phyloP scores from a whole-genome alignment of 2,329 filamentous ascomycete species.

The Beauveria brongniartii region DNA sequence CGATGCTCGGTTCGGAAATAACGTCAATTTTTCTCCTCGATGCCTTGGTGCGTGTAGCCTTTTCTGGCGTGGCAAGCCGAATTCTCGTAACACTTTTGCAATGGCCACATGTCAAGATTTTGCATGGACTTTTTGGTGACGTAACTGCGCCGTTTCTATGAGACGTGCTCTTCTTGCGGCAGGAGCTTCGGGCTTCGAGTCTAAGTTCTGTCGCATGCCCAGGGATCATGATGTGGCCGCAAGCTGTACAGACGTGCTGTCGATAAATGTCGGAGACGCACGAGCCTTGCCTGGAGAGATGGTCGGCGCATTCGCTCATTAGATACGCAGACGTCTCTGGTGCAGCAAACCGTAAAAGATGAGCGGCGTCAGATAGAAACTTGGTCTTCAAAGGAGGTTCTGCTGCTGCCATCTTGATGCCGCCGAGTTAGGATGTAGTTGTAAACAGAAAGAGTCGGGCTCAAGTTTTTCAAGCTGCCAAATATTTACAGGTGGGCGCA shows the following conservation, averaged over 20 bases:
- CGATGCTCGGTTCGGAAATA: conserved; percentile 1
- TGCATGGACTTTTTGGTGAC: conserved; percentile 21
- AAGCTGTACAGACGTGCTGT: conserved; percentile 49
- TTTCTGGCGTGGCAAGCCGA: conserved; percentile 30
- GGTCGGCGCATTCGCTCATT: conserved; percentile 43
- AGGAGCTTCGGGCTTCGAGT: conserved; percentile 23
- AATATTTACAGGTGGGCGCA: not conserved
- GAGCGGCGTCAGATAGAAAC: conserved; percentile 51
- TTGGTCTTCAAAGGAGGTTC: conserved; percentile 23
- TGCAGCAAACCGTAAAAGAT: conserved; percentile 43
- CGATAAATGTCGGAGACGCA: conserved; percentile 38
- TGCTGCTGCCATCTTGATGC: conserved; percentile 14
- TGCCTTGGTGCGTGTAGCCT: conserved; percentile 19
- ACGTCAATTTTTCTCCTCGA: conserved; percentile 15
- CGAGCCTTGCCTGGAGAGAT: conserved; percentile 41
- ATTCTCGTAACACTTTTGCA: conserved; percentile 38
- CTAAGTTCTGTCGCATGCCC: conserved; percentile 37
- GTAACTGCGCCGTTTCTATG: not conserved
- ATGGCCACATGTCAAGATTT: conserved; percentile 36
- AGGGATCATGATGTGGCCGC: conserved; percentile 51
- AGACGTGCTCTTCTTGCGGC: not conserved
- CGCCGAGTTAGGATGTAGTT: not conserved
- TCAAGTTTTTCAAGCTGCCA: not conserved
- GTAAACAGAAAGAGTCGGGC: not conserved
- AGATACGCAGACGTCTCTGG: conserved; percentile 52